Percentiles rank a stretch among this genome's conserved stretches.
phyloP scores from a whole-genome alignment of 116 monocot species.

The Papilionanthe hybrid region DNA sequence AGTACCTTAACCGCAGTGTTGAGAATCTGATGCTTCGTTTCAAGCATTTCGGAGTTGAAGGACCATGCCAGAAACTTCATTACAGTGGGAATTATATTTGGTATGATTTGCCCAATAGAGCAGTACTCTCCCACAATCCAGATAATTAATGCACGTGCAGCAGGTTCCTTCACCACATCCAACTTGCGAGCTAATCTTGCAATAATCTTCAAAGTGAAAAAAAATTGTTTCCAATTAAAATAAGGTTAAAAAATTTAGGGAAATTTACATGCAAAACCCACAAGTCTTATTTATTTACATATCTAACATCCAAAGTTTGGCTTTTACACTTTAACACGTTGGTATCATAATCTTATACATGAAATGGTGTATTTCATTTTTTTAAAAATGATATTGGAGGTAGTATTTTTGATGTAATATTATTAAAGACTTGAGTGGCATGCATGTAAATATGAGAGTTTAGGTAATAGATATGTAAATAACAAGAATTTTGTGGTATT shows the following conservation, averaged over 20 bases:
- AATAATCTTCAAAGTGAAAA: slow-evolving; percentile 52
- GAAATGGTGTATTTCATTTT: too few relatives aligned
- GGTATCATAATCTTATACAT: too few relatives aligned
- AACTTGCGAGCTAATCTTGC: slow-evolving; percentile 51
- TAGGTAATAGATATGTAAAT: too few relatives aligned
- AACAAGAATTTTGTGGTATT: too few relatives aligned
- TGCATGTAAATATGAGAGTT: too few relatives aligned
- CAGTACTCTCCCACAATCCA: slow-evolving; percentile 90
- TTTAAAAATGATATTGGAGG: too few relatives aligned
- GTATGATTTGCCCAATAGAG: slow-evolving; percentile 59
- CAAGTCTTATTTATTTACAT: too few relatives aligned
- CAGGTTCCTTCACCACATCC: slow-evolving; percentile 70
- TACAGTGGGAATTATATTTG: slow-evolving; percentile 43
- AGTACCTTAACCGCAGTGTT: slow-evolving; percentile 78
- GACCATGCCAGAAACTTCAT: slow-evolving; percentile 73
- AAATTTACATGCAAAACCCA: too few relatives aligned
- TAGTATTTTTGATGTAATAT: too few relatives aligned
- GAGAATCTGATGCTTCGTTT: slow-evolving; percentile 89
- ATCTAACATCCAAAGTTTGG: too few relatives aligned
- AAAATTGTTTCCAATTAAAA: background rate
- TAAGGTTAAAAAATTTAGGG: background rate
- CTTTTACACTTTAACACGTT: too few relatives aligned
- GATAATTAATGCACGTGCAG: slow-evolving; percentile 77
- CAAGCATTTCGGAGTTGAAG: slow-evolving; percentile 69
- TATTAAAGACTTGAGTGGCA: too few relatives aligned